These are phyloP conservation scores for Trypanosoma vivax DNA, from an alignment of 208 protist genomes.

Conservation along the genomic window DNA sequence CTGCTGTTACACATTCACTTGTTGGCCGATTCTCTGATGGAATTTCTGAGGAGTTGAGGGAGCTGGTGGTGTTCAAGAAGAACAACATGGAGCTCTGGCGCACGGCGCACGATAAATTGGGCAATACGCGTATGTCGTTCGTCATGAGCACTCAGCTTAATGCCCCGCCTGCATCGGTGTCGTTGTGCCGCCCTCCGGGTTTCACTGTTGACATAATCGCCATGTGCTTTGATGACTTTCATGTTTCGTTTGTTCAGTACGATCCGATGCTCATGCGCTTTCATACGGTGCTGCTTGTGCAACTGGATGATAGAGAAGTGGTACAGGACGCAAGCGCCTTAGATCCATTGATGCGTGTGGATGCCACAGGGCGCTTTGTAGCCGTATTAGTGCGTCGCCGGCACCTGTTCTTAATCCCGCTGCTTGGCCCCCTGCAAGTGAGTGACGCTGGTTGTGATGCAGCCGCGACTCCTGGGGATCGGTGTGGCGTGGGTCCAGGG, in stretches of 20 bases:
- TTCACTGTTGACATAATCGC: slow-evolving; percentile 53
- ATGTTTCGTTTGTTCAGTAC: slow-evolving; percentile 75
- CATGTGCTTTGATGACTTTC: slow-evolving; percentile 78
- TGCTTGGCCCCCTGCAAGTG: slow-evolving; percentile 22
- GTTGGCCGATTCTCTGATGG: slow-evolving; percentile 53
- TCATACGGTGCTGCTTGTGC: slow-evolving; percentile 71
- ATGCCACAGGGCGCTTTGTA: slow-evolving; percentile 49
- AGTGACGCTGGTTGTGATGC: no score
- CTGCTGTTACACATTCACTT: slow-evolving; percentile 67
- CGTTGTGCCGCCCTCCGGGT: slow-evolving; percentile 44
- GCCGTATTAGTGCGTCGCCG: slow-evolving; percentile 60
- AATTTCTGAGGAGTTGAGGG: slow-evolving; percentile 23
- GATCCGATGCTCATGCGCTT: slow-evolving; percentile 48
- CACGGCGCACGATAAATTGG: neutral
- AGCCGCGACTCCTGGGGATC: neutral
- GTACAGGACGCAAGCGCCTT: slow-evolving; percentile 34
- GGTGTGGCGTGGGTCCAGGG: neutral
- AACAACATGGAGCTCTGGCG: slow-evolving; percentile 73
- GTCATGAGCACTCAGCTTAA: slow-evolving; percentile 49
- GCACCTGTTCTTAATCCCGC: slow-evolving; percentile 61
- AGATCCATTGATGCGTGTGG: slow-evolving; percentile 61
- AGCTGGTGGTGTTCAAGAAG: slow-evolving; percentile 59
- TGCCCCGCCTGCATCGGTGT: slow-evolving; percentile 50
- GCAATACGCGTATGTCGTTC: slow-evolving; percentile 14
- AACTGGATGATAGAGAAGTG: slow-evolving; percentile 68